A percentile compares a stretch with the other conserved stretches of the same genome.
phyloP scores from a whole-genome alignment of 768 basidiomycete genomes.

The Asterophora parasitica region DNA sequence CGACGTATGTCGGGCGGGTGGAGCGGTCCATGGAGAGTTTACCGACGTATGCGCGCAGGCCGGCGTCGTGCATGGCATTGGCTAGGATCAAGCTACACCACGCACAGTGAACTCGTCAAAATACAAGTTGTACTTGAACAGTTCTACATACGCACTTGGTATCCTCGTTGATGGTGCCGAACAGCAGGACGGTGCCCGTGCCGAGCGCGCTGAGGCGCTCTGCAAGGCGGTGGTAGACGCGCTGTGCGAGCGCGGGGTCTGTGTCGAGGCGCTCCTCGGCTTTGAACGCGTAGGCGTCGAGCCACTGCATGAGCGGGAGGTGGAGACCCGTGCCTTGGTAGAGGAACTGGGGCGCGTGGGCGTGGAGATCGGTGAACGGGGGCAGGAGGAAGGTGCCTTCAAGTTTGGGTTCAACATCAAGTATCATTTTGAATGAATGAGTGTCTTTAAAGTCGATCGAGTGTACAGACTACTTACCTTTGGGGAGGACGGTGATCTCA shows the following conservation, averaged over 20 bases:
- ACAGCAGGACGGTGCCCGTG: conserved; percentile 72
- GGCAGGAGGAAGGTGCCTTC: conserved; percentile 70
- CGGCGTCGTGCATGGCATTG: conserved; percentile 61
- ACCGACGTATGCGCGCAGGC: conserved; percentile 79
- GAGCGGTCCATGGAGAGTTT: conserved; percentile 90
- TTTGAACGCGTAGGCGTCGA: conserved; percentile 75
- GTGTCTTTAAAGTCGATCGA: too few species aligned
- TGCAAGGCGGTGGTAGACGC: conserved; percentile 66
- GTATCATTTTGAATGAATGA: too few species aligned
- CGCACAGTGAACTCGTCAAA: too few species aligned
- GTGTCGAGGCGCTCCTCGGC: conserved; percentile 74
- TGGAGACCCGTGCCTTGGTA: conserved; percentile 87
- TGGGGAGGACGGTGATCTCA: conserved; percentile 29
- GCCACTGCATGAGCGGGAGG: conserved; percentile 81
- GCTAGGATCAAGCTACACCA: conserved; percentile 68
- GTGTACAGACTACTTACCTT: too few species aligned
- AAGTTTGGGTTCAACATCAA: too few species aligned
- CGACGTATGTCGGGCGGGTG: conserved; percentile 65
- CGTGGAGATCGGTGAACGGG: conserved; percentile 76
- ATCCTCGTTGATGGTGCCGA: conserved; percentile 78
- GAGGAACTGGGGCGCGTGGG: conserved; percentile 86
- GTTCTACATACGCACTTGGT: conserved; percentile 70
- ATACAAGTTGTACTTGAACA: too few species aligned
- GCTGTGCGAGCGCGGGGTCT: conserved; percentile 52
- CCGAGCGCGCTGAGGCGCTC: conserved; percentile 65